Base-by-base conservation (phyloP, 176 grass and related monocot species). In the Thalia dealbata region DNA sequence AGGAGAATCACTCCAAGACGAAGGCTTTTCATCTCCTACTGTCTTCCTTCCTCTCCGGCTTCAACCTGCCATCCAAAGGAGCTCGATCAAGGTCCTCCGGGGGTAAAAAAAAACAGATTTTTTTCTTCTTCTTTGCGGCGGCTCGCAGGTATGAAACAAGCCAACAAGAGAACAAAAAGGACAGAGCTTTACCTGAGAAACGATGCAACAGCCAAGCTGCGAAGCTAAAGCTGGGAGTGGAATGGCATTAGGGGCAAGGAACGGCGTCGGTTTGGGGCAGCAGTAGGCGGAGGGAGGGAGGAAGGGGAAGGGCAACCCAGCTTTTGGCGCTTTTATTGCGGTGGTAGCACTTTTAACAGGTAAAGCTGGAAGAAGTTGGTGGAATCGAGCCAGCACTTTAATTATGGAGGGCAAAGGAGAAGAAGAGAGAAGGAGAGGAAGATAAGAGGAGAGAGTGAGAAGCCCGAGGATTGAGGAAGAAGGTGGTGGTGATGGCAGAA, bases 1-100 rank as follows among this genome's bases (percentile, higher is more conserved):
- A 85, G 60, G 51, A 45, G 55, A 69, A 78, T 45, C 43, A 74
- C 22, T 26, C 58, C 56, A 61, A 63, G 58, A 18, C 9, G 22
- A 16, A 75, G 23, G 6, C 73, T 63, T 61, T 46, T 62, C 73
- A 75, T 75, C 73, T 75, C 32, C 21, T 30, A 44, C 15, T 4
- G 54, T 14, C 15, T 27, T 12, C 35, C 29, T 45, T 55, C 70
- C 27, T 28, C 70, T 73, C 24, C 4, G 3, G 50, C 14, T 32
- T 73, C 46, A 50, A 73, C 52, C 68, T 32, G 14, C 27, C 7
- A 14, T 15, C 66, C 1, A 45, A 69, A 22, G 0, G 50, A 72
- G 45, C 69, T 18, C 69, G 15, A 52, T 51, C 13, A 43, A 52
- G 69, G 22, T 1, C 23, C 7, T 28, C 23, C 69, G 14, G 11